A percentile compares a stretch with the other conserved stretches of the same genome.
These are phyloP conservation scores for Lagenaria siceraria DNA, from an alignment of 306 rosid species.

Conservation along the genomic window DNA sequence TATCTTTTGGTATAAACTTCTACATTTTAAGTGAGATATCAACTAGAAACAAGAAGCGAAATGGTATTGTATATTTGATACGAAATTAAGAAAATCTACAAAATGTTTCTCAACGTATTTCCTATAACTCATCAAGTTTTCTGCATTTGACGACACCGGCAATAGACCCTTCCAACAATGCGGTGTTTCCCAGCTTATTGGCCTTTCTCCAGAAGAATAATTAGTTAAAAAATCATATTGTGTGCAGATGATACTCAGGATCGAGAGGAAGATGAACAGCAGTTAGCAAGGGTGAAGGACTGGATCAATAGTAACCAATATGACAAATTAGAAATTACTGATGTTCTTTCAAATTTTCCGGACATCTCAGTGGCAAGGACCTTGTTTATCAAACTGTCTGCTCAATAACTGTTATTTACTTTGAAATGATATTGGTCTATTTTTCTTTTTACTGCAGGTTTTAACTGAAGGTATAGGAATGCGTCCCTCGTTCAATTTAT, in stretches of 20 bases:
- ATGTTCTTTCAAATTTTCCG: conserved; percentile 70
- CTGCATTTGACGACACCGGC: not conserved
- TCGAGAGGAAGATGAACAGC: conserved; percentile 69
- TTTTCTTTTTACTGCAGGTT: conserved; percentile 40
- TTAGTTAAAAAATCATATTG: not conserved
- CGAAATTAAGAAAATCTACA: not conserved
- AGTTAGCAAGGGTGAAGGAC: conserved; percentile 55
- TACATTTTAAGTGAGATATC: not conserved
- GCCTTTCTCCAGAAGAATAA: not conserved
- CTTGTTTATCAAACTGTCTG: conserved; percentile 4
- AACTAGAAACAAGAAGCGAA: not conserved
- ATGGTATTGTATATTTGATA: not conserved
- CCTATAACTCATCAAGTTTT: not conserved
- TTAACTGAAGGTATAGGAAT: conserved; percentile 58
- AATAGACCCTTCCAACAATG: not conserved
- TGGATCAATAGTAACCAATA: conserved; percentile 55
- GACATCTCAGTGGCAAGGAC: conserved; percentile 70
- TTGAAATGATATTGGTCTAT: conserved; percentile 8
- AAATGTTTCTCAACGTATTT: not conserved
- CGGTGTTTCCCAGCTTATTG: not conserved
- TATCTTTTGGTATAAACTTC: not conserved
- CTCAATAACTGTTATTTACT: not conserved
- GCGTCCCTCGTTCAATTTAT: not conserved
- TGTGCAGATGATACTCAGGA: conserved; percentile 68
- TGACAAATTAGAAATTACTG: conserved; percentile 56